Base-by-base conservation (phyloP, 1,284 basidiomycete genomes). In the Ceratobasidium sp. region DNA sequence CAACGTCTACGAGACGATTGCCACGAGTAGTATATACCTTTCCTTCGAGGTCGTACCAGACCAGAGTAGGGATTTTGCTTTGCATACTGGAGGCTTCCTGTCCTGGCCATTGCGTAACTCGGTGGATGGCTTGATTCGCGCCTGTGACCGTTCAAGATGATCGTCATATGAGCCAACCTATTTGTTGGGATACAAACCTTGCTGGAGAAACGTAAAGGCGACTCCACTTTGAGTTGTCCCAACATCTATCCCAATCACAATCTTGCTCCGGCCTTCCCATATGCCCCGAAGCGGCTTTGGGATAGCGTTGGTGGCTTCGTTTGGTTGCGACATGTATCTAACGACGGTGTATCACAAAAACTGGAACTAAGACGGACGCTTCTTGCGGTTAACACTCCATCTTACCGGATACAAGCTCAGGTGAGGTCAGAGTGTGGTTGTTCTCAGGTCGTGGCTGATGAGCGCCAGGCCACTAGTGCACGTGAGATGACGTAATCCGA, bases 191-290 rank as follows among this genome's bases (percentile, higher is more conserved):
- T 64, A 66, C 27, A 4, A 14, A 74, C 71, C 59, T 20, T 60
- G 27, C 12, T 74, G 16, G 1, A 74, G 48, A 30, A 62, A 74
- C n/a, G 71, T 44, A 54, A 74, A 74, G 1, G 71, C 27, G 46
- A 74, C 71, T 27, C 57, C 60, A 10, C 41, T 74, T 48, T 64
- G 59, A 3, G 71, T 74, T 2, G 78, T 78, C 50, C 68, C 77
- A 60, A 71, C 41, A 27, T 78, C 75, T n/a, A 77, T 60, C 30
- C 77, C 55, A 38, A 78, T 60, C 4, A 78, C 68, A 30, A 78
- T 70, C 46, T 78, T 78, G 27, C 20, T 46, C 14, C 7, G 35
- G 30, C 68, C 67, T 16, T 46, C 64, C 77, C 77, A 78, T 44
- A 57, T 23, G 10, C 62, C 62, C n/a, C 44, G 62, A n/a, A 65